Evolutionary conservation across 176 grass and related monocot genomes (phyloP).

Genomic region (Oryza glaberrima): DNA sequence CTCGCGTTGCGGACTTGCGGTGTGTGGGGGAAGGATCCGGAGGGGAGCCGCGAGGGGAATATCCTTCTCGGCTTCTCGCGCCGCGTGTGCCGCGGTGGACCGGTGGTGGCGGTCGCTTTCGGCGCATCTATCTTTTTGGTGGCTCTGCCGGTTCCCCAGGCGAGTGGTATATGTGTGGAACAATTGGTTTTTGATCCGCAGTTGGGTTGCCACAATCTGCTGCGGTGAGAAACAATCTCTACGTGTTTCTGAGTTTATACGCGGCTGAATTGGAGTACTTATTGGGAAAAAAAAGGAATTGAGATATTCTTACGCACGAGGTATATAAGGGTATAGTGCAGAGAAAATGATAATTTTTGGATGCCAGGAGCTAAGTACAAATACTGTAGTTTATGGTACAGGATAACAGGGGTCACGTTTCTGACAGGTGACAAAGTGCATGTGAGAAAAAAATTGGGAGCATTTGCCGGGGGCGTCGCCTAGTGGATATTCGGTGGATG

Average conservation of each 20-base stretch:
- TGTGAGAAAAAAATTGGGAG: neutral
- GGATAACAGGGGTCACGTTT: neutral
- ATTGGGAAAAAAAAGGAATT: neutral
- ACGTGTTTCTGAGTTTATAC: neutral
- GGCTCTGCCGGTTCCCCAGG: neutral
- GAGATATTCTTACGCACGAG: neutral
- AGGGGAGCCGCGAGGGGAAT: slow-evolving; percentile 8
- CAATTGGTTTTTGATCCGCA: neutral
- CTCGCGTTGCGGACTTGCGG: neutral
- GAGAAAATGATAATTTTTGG: neutral
- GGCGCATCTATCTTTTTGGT: neutral
- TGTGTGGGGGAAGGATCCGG: too few relatives aligned
- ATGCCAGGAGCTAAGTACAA: neutral
- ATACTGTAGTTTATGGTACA: neutral
- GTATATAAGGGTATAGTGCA: neutral
- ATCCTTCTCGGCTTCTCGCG: neutral
- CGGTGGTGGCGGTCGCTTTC: neutral
- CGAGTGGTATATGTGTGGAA: too few relatives aligned
- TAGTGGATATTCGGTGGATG: slow-evolving; percentile 48
- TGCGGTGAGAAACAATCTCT: neutral
- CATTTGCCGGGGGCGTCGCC: neutral
- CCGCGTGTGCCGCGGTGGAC: too few relatives aligned
- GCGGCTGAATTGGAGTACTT: neutral
- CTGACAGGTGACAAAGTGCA: neutral
- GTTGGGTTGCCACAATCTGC: neutral